phyloP scores from a whole-genome alignment of 768 basidiomycete species.

The Termitomyces sp. region DNA sequence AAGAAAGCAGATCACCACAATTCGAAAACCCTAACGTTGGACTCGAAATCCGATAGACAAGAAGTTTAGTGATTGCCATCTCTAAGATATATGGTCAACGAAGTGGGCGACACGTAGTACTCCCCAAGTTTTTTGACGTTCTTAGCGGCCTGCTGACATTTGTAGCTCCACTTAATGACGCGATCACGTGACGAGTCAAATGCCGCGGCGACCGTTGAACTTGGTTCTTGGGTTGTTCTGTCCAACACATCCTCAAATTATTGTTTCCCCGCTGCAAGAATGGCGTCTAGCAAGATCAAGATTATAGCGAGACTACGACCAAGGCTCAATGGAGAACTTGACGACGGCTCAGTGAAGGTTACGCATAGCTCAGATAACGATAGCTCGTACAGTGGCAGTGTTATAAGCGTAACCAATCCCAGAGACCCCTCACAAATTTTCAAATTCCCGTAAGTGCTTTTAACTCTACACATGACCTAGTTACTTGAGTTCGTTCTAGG shows the following conservation, averaged over 20 bases:
- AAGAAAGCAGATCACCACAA: too few species aligned
- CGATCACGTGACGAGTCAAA: not conserved
- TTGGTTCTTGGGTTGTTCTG: not conserved
- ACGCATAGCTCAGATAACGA: conserved; percentile 30
- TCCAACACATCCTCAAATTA: not conserved
- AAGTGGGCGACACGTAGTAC: not conserved
- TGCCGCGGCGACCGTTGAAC: not conserved
- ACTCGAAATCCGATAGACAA: not conserved
- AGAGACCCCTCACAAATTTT: conserved; percentile 65
- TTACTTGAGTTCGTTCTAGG: conserved; percentile 38
- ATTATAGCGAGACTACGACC: conserved; percentile 72
- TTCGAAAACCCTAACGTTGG: not conserved
- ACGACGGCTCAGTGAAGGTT: conserved; percentile 56
- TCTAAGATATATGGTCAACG: not conserved
- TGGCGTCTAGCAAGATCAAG: conserved; percentile 49
- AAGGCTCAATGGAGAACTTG: conserved; percentile 51
- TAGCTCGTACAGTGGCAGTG: conserved; percentile 29
- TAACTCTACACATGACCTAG: too few species aligned
- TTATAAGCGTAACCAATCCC: conserved; percentile 65
- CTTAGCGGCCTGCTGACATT: too few species aligned
- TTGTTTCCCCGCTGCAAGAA: conserved; percentile 11
- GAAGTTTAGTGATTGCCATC: not conserved
- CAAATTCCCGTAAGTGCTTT: conserved; percentile 61
- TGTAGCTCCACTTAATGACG: not conserved
- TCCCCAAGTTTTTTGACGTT: too few species aligned